Conservation (phyloP, 228 moss, liverwort and hornwort species). For the Sphagnum magellanicum region DNA sequence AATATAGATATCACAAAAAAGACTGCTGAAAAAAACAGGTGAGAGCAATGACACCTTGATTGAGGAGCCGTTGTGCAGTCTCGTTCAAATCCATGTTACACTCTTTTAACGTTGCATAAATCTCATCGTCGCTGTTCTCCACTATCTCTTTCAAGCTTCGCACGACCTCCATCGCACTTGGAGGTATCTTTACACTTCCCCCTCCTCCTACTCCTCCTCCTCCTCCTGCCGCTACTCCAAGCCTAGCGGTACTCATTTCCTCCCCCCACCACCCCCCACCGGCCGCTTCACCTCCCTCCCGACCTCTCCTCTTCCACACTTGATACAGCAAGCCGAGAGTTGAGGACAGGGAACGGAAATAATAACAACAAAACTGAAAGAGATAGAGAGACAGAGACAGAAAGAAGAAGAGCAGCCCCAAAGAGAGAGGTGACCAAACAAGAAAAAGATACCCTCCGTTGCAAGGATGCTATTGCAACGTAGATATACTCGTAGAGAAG, state of each 20-base stretch:
- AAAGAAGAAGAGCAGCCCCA: no score
- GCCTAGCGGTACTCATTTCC: conserved; percentile 26
- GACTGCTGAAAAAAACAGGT: no score
- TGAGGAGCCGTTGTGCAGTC: conserved; percentile 80
- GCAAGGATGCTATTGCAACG: no score
- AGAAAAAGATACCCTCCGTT: no score
- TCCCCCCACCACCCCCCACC: conserved; percentile 18
- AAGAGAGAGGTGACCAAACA: no score
- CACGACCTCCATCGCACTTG: conserved; percentile 86
- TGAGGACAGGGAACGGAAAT: no score
- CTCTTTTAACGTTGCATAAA: conserved; percentile 95
- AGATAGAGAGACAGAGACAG: no score
- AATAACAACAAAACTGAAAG: no score
- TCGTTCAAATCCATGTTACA: conserved; percentile 95
- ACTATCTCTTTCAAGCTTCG: conserved; percentile 81
- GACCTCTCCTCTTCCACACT: no score
- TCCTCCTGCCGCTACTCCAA: conserved; percentile 47
- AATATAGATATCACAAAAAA: no score
- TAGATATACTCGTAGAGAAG: background rate
- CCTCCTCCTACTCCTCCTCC: conserved; percentile 56
- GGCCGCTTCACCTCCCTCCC: background rate
- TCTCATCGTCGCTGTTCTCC: conserved; percentile 86
- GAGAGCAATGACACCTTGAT: conserved; percentile 43
- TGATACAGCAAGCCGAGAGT: no score
- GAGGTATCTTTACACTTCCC: conserved; percentile 70